These are phyloP conservation scores for Phaeosphaeria sp. DNA, from an alignment of 2,329 filamentous ascomycete genomes.

Conservation along the genomic window DNA sequence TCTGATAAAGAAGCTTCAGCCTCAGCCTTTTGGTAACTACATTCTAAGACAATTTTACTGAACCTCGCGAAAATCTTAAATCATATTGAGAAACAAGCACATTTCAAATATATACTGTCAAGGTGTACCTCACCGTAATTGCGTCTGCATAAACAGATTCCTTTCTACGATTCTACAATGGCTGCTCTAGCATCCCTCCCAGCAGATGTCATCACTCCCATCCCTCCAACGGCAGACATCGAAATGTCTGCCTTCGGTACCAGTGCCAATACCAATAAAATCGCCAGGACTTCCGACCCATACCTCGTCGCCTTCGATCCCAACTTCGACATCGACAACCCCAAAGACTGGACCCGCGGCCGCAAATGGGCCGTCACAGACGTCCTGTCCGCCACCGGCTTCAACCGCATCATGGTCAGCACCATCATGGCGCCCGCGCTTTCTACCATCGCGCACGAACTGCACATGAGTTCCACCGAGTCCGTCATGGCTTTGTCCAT, in stretches of 20 bases:
- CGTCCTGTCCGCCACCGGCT: constrained; percentile 31
- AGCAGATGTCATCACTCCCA: not conserved
- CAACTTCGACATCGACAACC: constrained; percentile 21
- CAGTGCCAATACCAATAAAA: constrained; percentile 1
- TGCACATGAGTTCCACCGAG: constrained; percentile 30
- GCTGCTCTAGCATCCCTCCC: not conserved
- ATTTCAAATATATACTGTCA: no score
- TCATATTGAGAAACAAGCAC: no score
- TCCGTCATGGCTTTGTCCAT: constrained; percentile 35
- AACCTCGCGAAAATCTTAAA: no score
- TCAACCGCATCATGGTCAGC: constrained; percentile 39
- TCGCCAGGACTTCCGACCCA: constrained; percentile 19
- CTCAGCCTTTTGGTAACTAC: no score
- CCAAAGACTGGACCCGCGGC: constrained; percentile 27
- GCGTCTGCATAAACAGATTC: no score
- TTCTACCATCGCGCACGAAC: constrained; percentile 23
- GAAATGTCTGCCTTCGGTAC: not conserved
- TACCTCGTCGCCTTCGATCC: constrained; percentile 25
- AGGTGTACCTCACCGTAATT: no score
- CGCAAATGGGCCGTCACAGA: constrained; percentile 31
- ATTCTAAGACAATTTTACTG: no score
- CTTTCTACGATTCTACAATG: not conserved
- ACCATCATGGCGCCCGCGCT: constrained; percentile 41
- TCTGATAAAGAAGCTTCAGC: no score
- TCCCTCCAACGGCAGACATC: not conserved